These are phyloP conservation scores for Fusarium sterilihyphosum DNA, from an alignment of 2,329 filamentous ascomycete genomes.

Conservation along the genomic window DNA sequence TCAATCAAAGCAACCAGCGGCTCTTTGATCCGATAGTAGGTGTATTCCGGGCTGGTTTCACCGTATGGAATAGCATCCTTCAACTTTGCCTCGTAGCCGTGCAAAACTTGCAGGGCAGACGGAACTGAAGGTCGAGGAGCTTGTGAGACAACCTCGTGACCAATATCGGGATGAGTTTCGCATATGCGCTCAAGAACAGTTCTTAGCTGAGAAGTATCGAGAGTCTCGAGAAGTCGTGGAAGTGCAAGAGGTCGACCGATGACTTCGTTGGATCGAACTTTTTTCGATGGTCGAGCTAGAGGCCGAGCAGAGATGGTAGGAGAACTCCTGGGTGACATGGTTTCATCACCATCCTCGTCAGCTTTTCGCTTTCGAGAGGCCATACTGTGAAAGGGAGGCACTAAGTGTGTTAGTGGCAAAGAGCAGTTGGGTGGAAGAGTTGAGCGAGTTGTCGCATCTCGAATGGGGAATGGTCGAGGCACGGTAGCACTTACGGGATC, in stretches of 20 bases:
- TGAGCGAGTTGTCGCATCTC: not conserved
- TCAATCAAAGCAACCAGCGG: constrained; percentile 84
- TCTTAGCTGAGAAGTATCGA: constrained; percentile 85
- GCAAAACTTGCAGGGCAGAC: constrained; percentile 81
- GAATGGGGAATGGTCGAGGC: not conserved
- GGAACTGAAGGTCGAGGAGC: constrained; percentile 88
- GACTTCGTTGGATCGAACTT: constrained; percentile 71
- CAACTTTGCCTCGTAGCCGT: constrained; percentile 82
- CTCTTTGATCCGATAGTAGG: constrained; percentile 91
- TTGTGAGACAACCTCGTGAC: constrained; percentile 81
- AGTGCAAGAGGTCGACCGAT: constrained; percentile 65
- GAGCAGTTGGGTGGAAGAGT: not conserved
- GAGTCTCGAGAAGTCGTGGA: constrained; percentile 88
- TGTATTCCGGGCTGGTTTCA: constrained; percentile 87
- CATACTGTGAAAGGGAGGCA: constrained; percentile 64
- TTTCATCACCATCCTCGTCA: constrained; percentile 83
- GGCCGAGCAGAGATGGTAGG: constrained; percentile 77
- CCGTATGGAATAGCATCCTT: constrained; percentile 86
- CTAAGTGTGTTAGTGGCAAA: constrained; percentile 44
- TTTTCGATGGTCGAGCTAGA: constrained; percentile 74
- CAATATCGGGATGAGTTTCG: constrained; percentile 86
- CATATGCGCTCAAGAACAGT: constrained; percentile 90
- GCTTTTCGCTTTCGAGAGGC: constrained; percentile 84
- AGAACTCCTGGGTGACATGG: constrained; percentile 84
- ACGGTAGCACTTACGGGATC: constrained; percentile 60